A percentile compares a stretch with the other conserved stretches of the same genome.
Evolutionary conservation across 2,329 filamentous ascomycete species (phyloP).

Genomic region (Paraphaeosphaeria minitans): DNA sequence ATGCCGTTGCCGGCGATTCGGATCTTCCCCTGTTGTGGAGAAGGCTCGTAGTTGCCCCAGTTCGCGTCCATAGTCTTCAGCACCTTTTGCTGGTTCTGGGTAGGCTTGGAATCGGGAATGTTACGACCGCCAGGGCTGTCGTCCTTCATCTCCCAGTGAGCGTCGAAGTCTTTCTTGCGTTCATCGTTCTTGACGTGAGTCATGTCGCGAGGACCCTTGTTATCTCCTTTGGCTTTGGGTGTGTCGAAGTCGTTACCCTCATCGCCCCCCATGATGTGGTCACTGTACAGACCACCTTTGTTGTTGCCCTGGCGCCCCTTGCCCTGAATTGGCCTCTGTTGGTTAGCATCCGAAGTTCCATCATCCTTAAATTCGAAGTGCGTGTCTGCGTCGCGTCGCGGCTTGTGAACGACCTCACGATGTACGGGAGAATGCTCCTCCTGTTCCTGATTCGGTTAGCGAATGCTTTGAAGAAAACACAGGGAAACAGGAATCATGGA

Average conservation of each 20-base stretch:
- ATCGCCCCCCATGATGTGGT: conserved; percentile 66
- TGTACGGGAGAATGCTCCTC: conserved; percentile 64
- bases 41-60: conserved; percentile 40
- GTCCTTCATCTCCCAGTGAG: conserved; percentile 79
- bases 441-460: conserved; percentile 43
- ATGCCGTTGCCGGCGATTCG: conserved; percentile 50
- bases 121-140: conserved; percentile 57
- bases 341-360: conserved; percentile 61
- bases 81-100: conserved; percentile 68
- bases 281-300: conserved; percentile 69
- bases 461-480: not conserved
- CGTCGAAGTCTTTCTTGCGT: conserved; percentile 75
- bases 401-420: conserved; percentile 64
- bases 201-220: conserved; percentile 61
- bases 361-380: conserved; percentile 88
- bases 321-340: conserved; percentile 39
- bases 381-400: conserved; percentile 77
- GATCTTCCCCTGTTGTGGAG: conserved; percentile 37
- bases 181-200: conserved; percentile 74
- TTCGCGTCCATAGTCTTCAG: conserved; percentile 57
- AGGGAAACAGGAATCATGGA: conserved; percentile 8
- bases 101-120: conserved; percentile 50
- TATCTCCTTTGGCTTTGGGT: conserved; percentile 41
- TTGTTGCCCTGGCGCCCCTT: conserved; percentile 62
- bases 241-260: conserved; percentile 55